These are phyloP conservation scores for Botrytis cinerea DNA, from an alignment of 2,329 filamentous ascomycete genomes.

Conservation along the genomic window DNA sequence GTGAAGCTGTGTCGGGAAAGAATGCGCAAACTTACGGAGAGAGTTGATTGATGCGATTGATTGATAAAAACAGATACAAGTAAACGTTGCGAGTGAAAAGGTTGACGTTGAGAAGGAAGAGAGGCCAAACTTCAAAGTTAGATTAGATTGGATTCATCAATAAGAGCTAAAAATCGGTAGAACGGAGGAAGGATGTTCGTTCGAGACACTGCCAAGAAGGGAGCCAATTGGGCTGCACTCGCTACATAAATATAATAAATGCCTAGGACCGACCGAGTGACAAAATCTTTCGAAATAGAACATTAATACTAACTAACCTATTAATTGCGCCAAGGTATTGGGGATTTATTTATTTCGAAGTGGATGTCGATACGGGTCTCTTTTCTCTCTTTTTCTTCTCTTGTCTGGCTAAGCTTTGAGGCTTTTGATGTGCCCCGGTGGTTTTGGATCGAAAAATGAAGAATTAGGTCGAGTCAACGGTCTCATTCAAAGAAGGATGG, in stretches of 20 bases:
- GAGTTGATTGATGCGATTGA: neutral
- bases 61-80: neutral
- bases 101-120: constrained; percentile 13
- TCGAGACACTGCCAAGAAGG: constrained; percentile 12
- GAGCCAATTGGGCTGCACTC: neutral
- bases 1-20: neutral
- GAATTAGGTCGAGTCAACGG: neutral
- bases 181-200: constrained; percentile 19
- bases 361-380: constrained; percentile 2
- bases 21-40: constrained; percentile 9
- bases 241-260: neutral
- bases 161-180: constrained; percentile 19
- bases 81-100: neutral
- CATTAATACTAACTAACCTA: constrained; percentile 3
- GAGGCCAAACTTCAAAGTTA: constrained; percentile 6
- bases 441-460: neutral
- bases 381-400: neutral
- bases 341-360: neutral
- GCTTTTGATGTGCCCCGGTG: neutral
- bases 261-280: neutral
- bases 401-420: neutral
- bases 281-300: neutral
- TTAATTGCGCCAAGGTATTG: constrained; percentile 8
- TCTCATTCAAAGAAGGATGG: neutral
- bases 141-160: constrained; percentile 16